Percentiles rank a stretch among this genome's conserved stretches.
Conservation (phyloP, 2,329 filamentous ascomycete genomes). For the Mariannaea elegans region DNA sequence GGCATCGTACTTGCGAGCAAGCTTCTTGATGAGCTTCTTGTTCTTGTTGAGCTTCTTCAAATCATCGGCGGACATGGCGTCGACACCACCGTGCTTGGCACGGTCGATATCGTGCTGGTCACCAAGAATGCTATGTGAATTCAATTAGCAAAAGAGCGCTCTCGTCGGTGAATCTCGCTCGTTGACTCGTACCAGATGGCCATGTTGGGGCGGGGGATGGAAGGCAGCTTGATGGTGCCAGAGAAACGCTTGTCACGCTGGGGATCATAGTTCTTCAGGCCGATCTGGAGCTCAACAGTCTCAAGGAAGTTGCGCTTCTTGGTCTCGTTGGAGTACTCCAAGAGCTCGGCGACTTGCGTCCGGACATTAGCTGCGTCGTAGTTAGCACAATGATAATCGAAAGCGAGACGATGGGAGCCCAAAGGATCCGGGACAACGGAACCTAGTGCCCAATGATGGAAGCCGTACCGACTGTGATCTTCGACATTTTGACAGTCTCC, state of each 20-base stretch:
- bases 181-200: constrained; percentile 67
- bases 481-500: constrained; percentile 91
- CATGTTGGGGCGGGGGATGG: constrained; percentile 92
- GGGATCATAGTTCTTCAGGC: constrained; percentile 98
- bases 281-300: constrained; percentile 91
- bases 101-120: constrained; percentile 98
- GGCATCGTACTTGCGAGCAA: constrained; percentile 99
- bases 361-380: constrained; percentile 80
- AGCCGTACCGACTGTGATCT: constrained; percentile 78
- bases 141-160: constrained; percentile 24
- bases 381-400: constrained; percentile 52
- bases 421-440: background rate
- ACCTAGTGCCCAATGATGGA: background rate
- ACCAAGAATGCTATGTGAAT: constrained; percentile 62
- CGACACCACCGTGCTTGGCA: constrained; percentile 98
- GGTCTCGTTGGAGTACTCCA: constrained; percentile 91
- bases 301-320: constrained; percentile 99
- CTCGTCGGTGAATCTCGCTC: background rate
- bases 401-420: background rate
- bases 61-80: constrained; percentile 98
- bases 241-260: constrained; percentile 99
- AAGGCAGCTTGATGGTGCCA: constrained; percentile 95
- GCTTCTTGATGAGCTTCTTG: constrained; percentile 99
- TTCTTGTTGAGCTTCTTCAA: constrained; percentile 99
- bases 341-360: constrained; percentile 90